Base-by-base conservation (phyloP, 805 yeast species). In the Myxozyma udenii region DNA sequence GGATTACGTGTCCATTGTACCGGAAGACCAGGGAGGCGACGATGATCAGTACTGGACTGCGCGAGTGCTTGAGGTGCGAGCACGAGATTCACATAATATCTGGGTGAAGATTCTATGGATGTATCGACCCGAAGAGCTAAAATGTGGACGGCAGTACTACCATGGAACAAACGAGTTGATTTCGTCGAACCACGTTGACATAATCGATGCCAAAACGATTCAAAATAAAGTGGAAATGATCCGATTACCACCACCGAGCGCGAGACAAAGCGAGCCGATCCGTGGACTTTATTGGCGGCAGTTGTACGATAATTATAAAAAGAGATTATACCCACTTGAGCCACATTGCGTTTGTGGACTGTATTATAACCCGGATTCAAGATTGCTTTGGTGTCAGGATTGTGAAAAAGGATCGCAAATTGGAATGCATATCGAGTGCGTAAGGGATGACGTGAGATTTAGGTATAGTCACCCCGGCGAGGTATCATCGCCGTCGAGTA, bases 261-360 rank as follows among this genome's bases (percentile, higher is more conserved):
- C 39, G 22, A 46, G 44, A 14, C 18, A 16, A 9, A 39, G 16
- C 12, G 51, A 41, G 5, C 40, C 18, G 5, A 18, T 53, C 18
- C 35, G 39, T 1, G 58, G 50, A n/a, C 44, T 54, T n/a, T 54
- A 46, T 35, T 54, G 58, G 58, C 51, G 58, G n/a, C 58, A 54
- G 35, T 25, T 30, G 12, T 54, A 51, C 41, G 44, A 52, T 33
- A 51, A 53, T 14, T 54, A 51, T 24, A 46, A 38, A 32, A 33
- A 49, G 23, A 51, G 45, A 19, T 41, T 53, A n/a, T 16, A 46
- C 53, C 58, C 58, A 3, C 30, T 54, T 1, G 52, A 52, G 2
- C 46, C 25, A 23, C 57, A 52, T 26, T 54, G 58, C 44, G 28
- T 24, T 30, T 54, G 58, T 35, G 28, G 40, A 22, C 32, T 33